phyloP scores from a whole-genome alignment of 306 rosid species.

The Quercus engelmannii region DNA sequence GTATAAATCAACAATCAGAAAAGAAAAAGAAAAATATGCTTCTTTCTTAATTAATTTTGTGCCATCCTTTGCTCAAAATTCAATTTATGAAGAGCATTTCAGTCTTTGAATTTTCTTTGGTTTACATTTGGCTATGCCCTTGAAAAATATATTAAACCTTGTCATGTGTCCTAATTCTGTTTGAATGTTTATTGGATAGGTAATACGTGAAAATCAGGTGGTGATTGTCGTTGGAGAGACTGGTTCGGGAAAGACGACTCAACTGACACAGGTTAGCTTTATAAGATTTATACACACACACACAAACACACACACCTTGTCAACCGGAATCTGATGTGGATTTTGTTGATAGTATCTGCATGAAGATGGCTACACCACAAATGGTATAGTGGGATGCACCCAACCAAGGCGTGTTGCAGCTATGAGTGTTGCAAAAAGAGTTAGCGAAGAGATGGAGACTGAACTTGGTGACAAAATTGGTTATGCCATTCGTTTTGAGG shows the following conservation, averaged over 20 bases:
- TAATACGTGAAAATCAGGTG: constrained; percentile 90
- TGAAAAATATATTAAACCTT: background rate
- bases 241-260: constrained; percentile 99
- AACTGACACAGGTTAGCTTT: constrained; percentile 78
- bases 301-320: background rate
- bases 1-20: no score
- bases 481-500: constrained; percentile 98
- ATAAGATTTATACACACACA: background rate
- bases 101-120: background rate
- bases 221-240: constrained; percentile 97
- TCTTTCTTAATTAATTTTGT: background rate
- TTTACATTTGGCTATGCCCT: constrained; percentile 16
- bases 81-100: background rate
- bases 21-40: no score
- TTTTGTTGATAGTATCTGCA: constrained; percentile 69
- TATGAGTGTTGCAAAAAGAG: constrained; percentile 99
- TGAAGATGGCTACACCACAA: constrained; percentile 83
- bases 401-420: constrained; percentile 99
- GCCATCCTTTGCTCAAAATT: background rate
- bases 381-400: constrained; percentile 89
- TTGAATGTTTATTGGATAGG: constrained; percentile 42
- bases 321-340: constrained; percentile 22
- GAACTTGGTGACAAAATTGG: constrained; percentile 92
- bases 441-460: constrained; percentile 97
- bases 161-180: constrained; percentile 17